These are phyloP conservation scores for Camillea tinctor DNA, from an alignment of 2,329 filamentous ascomycete species.

Conservation along the genomic window DNA sequence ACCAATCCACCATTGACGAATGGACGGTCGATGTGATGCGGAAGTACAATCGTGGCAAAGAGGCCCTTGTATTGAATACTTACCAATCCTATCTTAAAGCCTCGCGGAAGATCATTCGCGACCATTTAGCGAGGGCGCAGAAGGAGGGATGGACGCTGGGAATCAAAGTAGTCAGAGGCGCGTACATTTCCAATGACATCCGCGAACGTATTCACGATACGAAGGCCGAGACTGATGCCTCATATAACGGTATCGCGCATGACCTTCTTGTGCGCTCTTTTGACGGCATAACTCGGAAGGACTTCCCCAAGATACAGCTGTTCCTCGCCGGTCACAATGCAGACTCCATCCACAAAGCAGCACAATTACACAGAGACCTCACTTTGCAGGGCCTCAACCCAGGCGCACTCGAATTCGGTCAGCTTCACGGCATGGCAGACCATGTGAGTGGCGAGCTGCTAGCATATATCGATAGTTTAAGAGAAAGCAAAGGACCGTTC, in stretches of 20 bases:
- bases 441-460: conserved; percentile 52
- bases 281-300: conserved; percentile 35
- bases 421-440: conserved; percentile 58
- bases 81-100: conserved; percentile 58
- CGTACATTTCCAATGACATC: conserved; percentile 52
- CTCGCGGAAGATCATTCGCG: conserved; percentile 40
- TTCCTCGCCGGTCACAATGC: conserved; percentile 55
- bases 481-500: conserved; percentile 31
- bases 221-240: conserved; percentile 51
- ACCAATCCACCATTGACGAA: conserved; percentile 39
- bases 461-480: neutral
- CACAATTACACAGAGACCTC: conserved; percentile 42
- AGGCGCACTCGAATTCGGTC: conserved; percentile 45
- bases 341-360: conserved; percentile 40
- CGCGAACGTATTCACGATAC: conserved; percentile 50
- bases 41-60: conserved; percentile 38
- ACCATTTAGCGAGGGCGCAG: conserved; percentile 45
- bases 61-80: conserved; percentile 45
- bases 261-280: conserved; percentile 44
- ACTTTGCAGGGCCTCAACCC: conserved; percentile 35
- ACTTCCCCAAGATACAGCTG: conserved; percentile 47
- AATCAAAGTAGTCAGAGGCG: conserved; percentile 56
- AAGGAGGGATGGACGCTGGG: conserved; percentile 51
- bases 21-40: conserved; percentile 37
- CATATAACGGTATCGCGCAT: conserved; percentile 49